These are phyloP conservation scores for Neopestalotiopsis rosae DNA, from an alignment of 2,329 filamentous ascomycete genomes.

Conservation along the genomic window DNA sequence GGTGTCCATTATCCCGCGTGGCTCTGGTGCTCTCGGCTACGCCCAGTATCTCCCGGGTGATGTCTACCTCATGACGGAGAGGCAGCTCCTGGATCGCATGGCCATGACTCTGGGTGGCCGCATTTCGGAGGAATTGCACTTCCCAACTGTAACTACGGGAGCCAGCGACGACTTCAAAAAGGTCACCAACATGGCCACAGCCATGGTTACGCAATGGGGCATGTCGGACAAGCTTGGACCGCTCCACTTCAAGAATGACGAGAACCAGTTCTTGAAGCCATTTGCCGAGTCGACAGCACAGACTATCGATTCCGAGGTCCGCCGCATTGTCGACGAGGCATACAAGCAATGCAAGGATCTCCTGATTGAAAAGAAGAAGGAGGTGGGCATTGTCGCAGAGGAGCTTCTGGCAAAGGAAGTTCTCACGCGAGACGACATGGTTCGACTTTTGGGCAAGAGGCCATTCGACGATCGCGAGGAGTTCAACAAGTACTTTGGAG, in stretches of 20 bases:
- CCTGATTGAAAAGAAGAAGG: constrained; percentile 82
- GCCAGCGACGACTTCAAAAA: constrained; percentile 98
- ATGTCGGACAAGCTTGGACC: constrained; percentile 96
- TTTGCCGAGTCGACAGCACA: constrained; percentile 95
- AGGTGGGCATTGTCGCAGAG: constrained; percentile 89
- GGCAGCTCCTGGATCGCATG: constrained; percentile 99
- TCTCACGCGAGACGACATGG: constrained; percentile 88
- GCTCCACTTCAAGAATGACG: constrained; percentile 85
- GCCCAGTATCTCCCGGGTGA: constrained; percentile 97
- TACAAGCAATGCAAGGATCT: constrained; percentile 90
- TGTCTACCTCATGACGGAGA: constrained; percentile 92
- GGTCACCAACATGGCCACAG: constrained; percentile 92
- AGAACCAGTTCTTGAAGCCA: constrained; percentile 87
- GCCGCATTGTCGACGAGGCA: constrained; percentile 88
- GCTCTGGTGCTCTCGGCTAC: constrained; percentile 91
- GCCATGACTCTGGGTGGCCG: constrained; percentile 98
- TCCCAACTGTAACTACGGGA: constrained; percentile 93
- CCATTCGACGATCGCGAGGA: constrained; percentile 87
- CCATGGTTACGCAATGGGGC: constrained; percentile 99
- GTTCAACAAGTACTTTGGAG: constrained; percentile 92
- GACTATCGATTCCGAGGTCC: constrained; percentile 89
- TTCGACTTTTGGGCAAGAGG: constrained; percentile 82
- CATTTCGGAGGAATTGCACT: constrained; percentile 95
- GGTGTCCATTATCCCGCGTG: constrained; percentile 97
- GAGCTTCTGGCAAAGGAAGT: constrained; percentile 93